Percentiles rank a stretch among this genome's conserved stretches.
Conservation (phyloP, 352 stramenopile species). For the Globisporangium orthogonon region DNA sequence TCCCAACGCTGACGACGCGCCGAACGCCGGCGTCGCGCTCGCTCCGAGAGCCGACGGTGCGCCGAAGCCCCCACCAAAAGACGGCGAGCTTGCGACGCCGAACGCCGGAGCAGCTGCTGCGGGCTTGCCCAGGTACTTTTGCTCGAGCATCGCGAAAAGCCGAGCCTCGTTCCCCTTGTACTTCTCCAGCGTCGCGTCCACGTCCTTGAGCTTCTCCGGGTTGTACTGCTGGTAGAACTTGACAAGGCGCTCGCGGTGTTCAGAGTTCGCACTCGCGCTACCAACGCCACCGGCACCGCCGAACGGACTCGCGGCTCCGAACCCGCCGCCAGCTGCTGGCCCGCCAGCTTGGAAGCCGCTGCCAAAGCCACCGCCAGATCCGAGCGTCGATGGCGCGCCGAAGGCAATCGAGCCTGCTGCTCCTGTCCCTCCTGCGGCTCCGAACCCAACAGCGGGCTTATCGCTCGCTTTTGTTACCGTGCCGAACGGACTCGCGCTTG, state of each 20-base stretch:
- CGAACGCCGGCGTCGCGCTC: slow-evolving; percentile 33
- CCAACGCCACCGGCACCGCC: slow-evolving; percentile 28
- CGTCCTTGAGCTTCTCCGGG: slow-evolving; percentile 55
- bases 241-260: slow-evolving; percentile 49
- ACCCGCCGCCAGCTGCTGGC: background rate
- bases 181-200: slow-evolving; percentile 64
- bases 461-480: background rate
- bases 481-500: slow-evolving; percentile 19
- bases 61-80: slow-evolving; percentile 43
- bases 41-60: slow-evolving; percentile 38
- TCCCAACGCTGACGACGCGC: slow-evolving; percentile 40
- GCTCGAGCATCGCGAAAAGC: slow-evolving; percentile 68
- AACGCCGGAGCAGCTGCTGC: slow-evolving; percentile 22
- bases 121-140: slow-evolving; percentile 53
- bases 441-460: slow-evolving; percentile 5
- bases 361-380: slow-evolving; percentile 12
- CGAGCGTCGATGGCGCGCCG: slow-evolving; percentile 9
- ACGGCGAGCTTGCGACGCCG: slow-evolving; percentile 24
- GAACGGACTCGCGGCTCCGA: slow-evolving; percentile 17
- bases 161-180: slow-evolving; percentile 66
- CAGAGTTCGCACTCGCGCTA: slow-evolving; percentile 14
- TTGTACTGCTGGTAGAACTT: slow-evolving; percentile 77
- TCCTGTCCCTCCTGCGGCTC: background rate
- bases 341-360: slow-evolving; percentile 1
- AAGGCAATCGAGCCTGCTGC: slow-evolving; percentile 6